Base-by-base conservation (phyloP, 2,329 filamentous ascomycete genomes). In the Alternaria gansuensis region DNA sequence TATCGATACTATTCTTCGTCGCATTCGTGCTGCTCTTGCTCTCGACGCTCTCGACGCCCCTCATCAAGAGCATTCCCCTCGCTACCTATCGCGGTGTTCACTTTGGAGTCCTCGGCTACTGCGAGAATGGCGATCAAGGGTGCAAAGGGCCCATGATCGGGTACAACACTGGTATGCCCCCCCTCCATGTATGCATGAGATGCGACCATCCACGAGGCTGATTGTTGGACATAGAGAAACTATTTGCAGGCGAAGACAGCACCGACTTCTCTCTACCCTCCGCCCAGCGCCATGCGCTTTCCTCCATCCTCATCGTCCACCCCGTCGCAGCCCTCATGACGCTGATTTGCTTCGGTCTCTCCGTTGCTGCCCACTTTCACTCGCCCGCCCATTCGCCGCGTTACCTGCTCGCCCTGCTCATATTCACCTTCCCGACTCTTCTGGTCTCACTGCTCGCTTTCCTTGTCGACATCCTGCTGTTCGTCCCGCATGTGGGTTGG, bases 61-160 rank as follows among this genome's bases (percentile, higher is more conserved):
- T 99, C 67, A 90, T 98, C 75, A 88, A 90, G 73, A 85, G 84
- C 26, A 96, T 99, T 45, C 92, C 93, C 9, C 83, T 99, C 40
- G 93, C 91, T 36, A 88, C 87, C 51, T 94, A 88, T 74, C 81
- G 88, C 40, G 88, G 89, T 69, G 87, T 91, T 68, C 88, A 88
- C 67, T 97, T 96, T 82, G 95, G 95, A 48, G 93, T 98, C 48
- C 94, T 98, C 81, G 95, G 95, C 26, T 96, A 87, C 72, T 99
- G 95, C 79, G 83, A 87, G 65, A 82, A 80, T 37, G 73, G 79
- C 58, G 59, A 54, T 29, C 49, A 53, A 28, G 56, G 51, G 14
- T 98, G 95, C 78, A 91, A 86, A 71, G 81, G 82, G 39, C 87
- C 94, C 65, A 86, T 89, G 74, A 86, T 99, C 69, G 95, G 94